Base-by-base conservation (phyloP, 148 eudicot species). In the Hydrangea macrophylla region DNA sequence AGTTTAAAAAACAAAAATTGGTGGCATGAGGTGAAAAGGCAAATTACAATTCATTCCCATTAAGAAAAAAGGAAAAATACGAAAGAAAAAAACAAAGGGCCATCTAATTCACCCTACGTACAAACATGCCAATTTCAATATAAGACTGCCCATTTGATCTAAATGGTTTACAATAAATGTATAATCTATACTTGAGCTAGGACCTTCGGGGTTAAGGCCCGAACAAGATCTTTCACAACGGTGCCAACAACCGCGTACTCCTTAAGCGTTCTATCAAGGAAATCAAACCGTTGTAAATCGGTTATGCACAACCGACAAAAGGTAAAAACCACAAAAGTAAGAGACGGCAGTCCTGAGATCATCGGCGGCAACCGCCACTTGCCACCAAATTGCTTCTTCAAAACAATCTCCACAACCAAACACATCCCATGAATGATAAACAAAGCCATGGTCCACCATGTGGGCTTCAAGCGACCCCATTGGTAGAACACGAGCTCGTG, bases 401-500 rank as follows among this genome's bases (percentile, higher is more conserved):
- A 1, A 48, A 18, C 53, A 54, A 80, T 60, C 80, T 80, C 83
- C 1, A 69, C 28, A 20, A 71, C 71, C 71, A 84, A 27, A 54
- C 73, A 74, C 57, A 64, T 57, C 4, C 93, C 90, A 22, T 88
- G 86, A 2, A 85, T 17, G 66, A 88, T 39, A 44, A 85, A 87
- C 70, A 80, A 87, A 30, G 71, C 65, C 1, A 69, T 73, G 15
- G 79, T 60, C 40, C 75, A 82, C 70, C 84, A 79, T 13, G 75
- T 65, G 37, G 88, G 84, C 9, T 27, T 69, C 44, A 59, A 28
- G 20, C 84, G 75, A 13, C 80, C 56, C 63, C 65, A 3, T 40
- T 73, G 53, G 26, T 73, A 88, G 9, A 73, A 79, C 0, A 82
- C 31, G 15, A 88, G 66, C 80, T 88, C 93, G 20, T 88, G 93